A percentile compares a stretch with the other conserved stretches of the same genome.
phyloP scores from a whole-genome alignment of 176 grass and related monocot species.

The Triticum timopheevii region DNA sequence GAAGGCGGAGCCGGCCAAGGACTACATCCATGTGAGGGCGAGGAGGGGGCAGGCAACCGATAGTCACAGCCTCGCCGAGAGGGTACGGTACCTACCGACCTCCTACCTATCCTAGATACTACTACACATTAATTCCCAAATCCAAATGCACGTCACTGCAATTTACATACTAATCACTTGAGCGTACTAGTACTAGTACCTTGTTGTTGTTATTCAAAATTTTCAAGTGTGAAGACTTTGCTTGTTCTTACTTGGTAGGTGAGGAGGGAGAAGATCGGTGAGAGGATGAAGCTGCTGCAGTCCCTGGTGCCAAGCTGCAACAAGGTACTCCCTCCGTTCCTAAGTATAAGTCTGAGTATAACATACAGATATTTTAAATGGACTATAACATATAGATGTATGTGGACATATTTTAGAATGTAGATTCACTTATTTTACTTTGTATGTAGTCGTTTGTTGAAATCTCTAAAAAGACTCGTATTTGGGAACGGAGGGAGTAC shows the following conservation, averaged over 20 bases:
- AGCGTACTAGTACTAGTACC: too few species aligned
- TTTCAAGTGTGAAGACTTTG: not conserved
- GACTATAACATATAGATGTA: too few species aligned
- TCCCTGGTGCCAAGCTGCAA: conserved; percentile 69
- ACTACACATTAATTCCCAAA: not conserved
- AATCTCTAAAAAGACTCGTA: too few species aligned
- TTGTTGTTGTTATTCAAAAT: not conserved
- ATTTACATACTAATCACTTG: not conserved
- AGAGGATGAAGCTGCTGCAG: conserved; percentile 76
- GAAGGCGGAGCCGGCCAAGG: conserved; percentile 40
- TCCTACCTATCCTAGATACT: not conserved
- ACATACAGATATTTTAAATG: too few species aligned
- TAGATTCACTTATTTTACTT: too few species aligned
- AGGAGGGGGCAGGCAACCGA: conserved; percentile 73
- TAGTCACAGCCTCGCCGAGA: conserved; percentile 75
- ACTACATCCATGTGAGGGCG: conserved; percentile 73
- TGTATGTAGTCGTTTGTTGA: too few species aligned
- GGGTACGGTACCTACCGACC: conserved; percentile 34
- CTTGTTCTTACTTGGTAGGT: conserved; percentile 34
- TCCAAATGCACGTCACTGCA: not conserved
- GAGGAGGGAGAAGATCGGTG: conserved; percentile 75
- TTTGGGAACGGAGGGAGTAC: too few species aligned
- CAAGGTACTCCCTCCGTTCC: conserved; percentile 33
- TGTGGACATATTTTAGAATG: too few species aligned
- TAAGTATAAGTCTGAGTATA: too few species aligned